phyloP scores from a whole-genome alignment of 306 rosid genomes.

The Ziziphus jujuba region DNA sequence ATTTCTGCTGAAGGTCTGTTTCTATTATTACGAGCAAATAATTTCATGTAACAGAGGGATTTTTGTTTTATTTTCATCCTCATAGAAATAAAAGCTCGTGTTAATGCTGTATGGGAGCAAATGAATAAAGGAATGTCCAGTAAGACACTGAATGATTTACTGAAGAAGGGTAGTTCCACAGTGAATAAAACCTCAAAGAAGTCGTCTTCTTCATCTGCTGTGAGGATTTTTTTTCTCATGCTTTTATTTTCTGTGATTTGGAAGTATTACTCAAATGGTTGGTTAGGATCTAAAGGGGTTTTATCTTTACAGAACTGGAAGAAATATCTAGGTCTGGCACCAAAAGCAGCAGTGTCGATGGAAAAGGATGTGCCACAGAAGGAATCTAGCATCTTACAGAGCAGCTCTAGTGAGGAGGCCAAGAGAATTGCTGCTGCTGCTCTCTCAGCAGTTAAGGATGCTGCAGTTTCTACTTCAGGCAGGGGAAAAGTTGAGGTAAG shows the following conservation, averaged over 20 bases:
- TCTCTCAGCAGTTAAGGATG: slow-evolving; percentile 60
- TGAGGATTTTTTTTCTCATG: slow-evolving; percentile 43
- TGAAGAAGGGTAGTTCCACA: slow-evolving; percentile 45
- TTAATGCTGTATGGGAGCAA: slow-evolving; percentile 85
- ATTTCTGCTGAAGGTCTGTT: neutral
- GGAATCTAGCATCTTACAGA: slow-evolving; percentile 31
- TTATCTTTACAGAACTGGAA: slow-evolving; percentile 61
- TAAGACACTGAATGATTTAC: slow-evolving; percentile 44
- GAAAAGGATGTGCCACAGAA: slow-evolving; percentile 36
- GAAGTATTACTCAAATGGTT: slow-evolving; percentile 6
- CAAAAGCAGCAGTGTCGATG: slow-evolving; percentile 50
- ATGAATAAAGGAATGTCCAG: slow-evolving; percentile 87
- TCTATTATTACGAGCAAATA: slow-evolving; percentile 3
- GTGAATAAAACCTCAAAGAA: slow-evolving; percentile 51
- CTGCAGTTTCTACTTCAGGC: slow-evolving; percentile 42
- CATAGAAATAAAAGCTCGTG: slow-evolving; percentile 71
- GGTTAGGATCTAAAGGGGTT: slow-evolving; percentile 28
- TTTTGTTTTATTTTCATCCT: slow-evolving; percentile 16
- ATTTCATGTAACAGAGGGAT: slow-evolving; percentile 16
- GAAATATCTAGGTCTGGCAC: slow-evolving; percentile 71
- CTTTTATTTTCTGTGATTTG: neutral
- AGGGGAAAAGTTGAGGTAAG: slow-evolving; percentile 83
- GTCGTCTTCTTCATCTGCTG: slow-evolving; percentile 61
- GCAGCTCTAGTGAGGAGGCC: slow-evolving; percentile 56
- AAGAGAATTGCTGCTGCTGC: slow-evolving; percentile 88